Evolutionary conservation across 2,329 filamentous ascomycete genomes (phyloP).

Genomic region (Stagonosporopsis chrysanthemi): DNA sequence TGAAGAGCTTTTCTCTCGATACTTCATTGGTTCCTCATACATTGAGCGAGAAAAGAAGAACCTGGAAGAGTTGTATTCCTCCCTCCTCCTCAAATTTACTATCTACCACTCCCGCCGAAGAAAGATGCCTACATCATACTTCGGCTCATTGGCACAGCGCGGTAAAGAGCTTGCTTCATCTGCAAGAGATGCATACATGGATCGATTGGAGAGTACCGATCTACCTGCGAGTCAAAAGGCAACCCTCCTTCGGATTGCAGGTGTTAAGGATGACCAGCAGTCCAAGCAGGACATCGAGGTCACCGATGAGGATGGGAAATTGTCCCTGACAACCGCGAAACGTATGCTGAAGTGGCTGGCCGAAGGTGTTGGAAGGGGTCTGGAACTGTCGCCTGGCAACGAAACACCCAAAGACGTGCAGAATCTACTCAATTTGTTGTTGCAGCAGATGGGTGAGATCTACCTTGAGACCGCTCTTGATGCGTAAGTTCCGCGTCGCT

Average conservation of each 20-base stretch:
- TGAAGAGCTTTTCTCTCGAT: constrained; percentile 71
- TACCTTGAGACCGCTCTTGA: constrained; percentile 72
- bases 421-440: constrained; percentile 80
- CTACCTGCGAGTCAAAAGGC: constrained; percentile 86
- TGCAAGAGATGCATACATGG: constrained; percentile 89
- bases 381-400: constrained; percentile 85
- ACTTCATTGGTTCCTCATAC: constrained; percentile 70
- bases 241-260: constrained; percentile 89
- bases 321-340: constrained; percentile 89
- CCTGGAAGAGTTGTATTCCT: constrained; percentile 85
- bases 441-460: constrained; percentile 87
- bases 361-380: constrained; percentile 87
- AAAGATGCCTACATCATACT: constrained; percentile 89
- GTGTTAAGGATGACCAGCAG: constrained; percentile 75
- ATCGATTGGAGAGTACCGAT: constrained; percentile 86
- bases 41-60: constrained; percentile 71
- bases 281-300: constrained; percentile 89
- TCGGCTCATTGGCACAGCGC: constrained; percentile 88
- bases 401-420: constrained; percentile 96
- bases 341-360: constrained; percentile 98
- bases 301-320: constrained; percentile 83
- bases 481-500: constrained; percentile 50
- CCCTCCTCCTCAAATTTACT: constrained; percentile 93
- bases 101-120: constrained; percentile 91
- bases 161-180: constrained; percentile 87